Evolutionary conservation across 202 grass and related monocot genomes (phyloP).

Genomic region (Hordeum pubiflorum): DNA sequence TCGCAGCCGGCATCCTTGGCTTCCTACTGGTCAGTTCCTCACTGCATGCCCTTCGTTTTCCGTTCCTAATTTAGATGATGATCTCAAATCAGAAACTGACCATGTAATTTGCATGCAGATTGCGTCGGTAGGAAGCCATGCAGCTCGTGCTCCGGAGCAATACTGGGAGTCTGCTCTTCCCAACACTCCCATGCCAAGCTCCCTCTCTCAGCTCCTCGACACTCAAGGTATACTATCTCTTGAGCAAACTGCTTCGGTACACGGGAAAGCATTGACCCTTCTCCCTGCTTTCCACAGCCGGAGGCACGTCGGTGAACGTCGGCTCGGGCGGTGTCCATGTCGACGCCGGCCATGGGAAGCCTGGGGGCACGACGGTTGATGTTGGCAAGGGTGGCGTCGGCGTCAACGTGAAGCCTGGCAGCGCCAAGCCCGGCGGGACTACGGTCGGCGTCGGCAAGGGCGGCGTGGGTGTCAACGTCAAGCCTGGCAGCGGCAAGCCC

Average conservation of each 20-base stretch:
- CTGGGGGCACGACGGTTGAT: constrained; percentile 43
- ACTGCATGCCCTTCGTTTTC: not conserved
- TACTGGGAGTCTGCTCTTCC: constrained; percentile 68
- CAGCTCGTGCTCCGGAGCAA: constrained; percentile 47
- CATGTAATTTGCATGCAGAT: constrained; percentile 31
- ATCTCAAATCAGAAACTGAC: not conserved
- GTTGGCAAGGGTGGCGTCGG: constrained; percentile 47
- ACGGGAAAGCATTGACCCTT: not conserved
- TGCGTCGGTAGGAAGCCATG: constrained; percentile 63
- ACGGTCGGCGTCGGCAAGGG: constrained; percentile 50
- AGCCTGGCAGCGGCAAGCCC: constrained; percentile 38
- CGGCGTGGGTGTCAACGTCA: constrained; percentile 45
- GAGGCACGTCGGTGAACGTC: constrained; percentile 47
- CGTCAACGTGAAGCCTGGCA: constrained; percentile 35
- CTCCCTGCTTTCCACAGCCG: constrained; percentile 18
- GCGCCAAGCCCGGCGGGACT: constrained; percentile 39
- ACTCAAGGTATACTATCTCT: constrained; percentile 28
- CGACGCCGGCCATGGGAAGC: constrained; percentile 39
- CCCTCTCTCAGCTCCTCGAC: constrained; percentile 47
- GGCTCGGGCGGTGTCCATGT: constrained; percentile 50
- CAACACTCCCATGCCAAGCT: constrained; percentile 58
- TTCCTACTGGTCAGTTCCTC: constrained; percentile 60
- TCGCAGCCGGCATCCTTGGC: constrained; percentile 20
- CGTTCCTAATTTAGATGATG: not conserved
- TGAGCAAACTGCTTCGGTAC: not conserved